These are phyloP conservation scores for Phialocephala sp. DNA, from an alignment of 2,329 filamentous ascomycete genomes.

Conservation along the genomic window DNA sequence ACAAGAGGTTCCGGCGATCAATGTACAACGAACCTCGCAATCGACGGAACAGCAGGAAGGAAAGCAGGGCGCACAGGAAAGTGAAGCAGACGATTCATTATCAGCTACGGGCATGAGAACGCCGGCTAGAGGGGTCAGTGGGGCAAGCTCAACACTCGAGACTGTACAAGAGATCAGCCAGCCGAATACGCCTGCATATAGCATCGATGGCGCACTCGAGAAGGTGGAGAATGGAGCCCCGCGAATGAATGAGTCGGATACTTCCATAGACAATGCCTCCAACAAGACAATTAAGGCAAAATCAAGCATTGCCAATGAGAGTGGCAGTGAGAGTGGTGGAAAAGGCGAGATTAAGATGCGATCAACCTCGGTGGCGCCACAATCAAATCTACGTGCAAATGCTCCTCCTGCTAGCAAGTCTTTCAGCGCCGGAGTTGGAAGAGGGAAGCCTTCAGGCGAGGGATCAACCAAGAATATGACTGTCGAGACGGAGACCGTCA, in stretches of 20 bases:
- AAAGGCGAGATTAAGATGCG: conserved; percentile 51
- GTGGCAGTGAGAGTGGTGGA: conserved; percentile 70
- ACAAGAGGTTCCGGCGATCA: conserved; percentile 57
- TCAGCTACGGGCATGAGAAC: conserved; percentile 57
- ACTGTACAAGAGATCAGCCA: conserved; percentile 92
- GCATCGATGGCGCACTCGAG: conserved; percentile 55
- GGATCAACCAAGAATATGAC: conserved; percentile 90
- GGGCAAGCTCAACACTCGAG: conserved; percentile 71
- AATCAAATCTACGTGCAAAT: conserved; percentile 54
- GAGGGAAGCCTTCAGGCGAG: conserved; percentile 71
- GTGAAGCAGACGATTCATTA: conserved; percentile 39
- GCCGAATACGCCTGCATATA: conserved; percentile 67
- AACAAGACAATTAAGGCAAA: conserved; percentile 45
- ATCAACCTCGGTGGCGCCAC: conserved; percentile 46
- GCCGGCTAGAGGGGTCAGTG: conserved; percentile 63
- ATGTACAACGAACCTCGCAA: conserved; percentile 53
- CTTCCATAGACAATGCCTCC: conserved; percentile 37
- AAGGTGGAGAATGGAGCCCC: conserved; percentile 53
- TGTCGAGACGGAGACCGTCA: conserved; percentile 95
- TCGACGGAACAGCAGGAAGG: conserved; percentile 49
- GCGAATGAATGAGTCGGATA: conserved; percentile 47
- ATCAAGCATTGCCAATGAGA: conserved; percentile 56
- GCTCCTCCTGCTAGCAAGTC: conserved; percentile 65
- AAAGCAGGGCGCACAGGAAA: conserved; percentile 30
- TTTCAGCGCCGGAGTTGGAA: conserved; percentile 64